Base-by-base conservation (phyloP, 352 stramenopile genomes). In the Thalassiosira exigua region DNA sequence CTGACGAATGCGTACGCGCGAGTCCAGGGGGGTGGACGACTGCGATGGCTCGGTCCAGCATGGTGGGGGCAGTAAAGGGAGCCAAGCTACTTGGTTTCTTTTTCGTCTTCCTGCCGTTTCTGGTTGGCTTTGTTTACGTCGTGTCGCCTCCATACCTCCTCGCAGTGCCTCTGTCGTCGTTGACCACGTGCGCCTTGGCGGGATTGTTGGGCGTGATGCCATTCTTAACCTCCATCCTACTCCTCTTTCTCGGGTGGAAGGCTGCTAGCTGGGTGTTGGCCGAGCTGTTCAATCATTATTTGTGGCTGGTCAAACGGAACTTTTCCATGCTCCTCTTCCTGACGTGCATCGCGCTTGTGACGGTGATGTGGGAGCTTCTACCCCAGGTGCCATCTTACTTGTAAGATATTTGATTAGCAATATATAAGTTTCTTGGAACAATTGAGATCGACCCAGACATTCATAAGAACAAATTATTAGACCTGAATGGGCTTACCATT, bases 41-140 rank as follows among this genome's bases (percentile, higher is more conserved):
- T 24, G 46, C 9, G 7, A 24, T 19, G 46, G 22, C 46, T 27
- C 22, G 46, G n/a, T 56, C 5, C 46, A 7, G 46, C n/a, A 7
- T 7, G 24, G 24, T 21, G 7, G 46, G 4, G 11, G 7, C n/a
- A 19, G 24, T 29, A 19, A 56, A 7, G n/a, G n/a, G 9, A 24
- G 46, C n/a, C 46, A 21, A 56, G 46, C 46, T 56, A 9, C 17
- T 56, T 21, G n/a, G 46, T 29, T 56, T 56, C 22, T 19, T 56
- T 19, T 56, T 56, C n/a, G 46, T 56, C 46, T 56, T 21, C 22
- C 46, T 56, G 17, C 46, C 46, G 7, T 56, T 56, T 29, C 46
- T 56, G 17, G 46, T 19, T 19, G 46, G 46, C 5, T 56, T 56
- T 29, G 9, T 56, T 19, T 56, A 56, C n/a, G 46, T 29, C n/a